Conservation (phyloP, 768 basidiomycete genomes). For the Brasilioporus rufonigricans region DNA sequence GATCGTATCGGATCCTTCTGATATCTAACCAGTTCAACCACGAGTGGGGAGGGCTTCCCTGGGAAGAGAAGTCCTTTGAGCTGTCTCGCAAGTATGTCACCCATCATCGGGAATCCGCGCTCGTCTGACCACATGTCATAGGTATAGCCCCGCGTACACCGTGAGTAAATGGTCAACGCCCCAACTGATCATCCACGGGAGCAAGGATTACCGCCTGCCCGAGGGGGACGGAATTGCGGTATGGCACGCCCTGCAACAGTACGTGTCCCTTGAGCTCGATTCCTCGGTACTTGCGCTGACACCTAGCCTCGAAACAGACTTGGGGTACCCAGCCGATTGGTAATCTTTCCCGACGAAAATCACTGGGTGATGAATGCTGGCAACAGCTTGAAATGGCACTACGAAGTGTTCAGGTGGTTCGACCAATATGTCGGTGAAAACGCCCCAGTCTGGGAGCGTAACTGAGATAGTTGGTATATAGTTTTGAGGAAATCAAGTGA, state of each 20-base stretch:
- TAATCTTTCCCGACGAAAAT: slow-evolving; percentile 89
- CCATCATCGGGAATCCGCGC: not conserved
- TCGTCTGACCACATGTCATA: slow-evolving; percentile 20
- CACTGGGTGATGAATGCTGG: slow-evolving; percentile 87
- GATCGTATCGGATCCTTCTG: not conserved
- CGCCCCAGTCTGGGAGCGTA: slow-evolving; percentile 2
- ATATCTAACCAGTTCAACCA: slow-evolving; percentile 66
- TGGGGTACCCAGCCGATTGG: slow-evolving; percentile 69
- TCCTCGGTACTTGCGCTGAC: not conserved
- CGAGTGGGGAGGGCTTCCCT: slow-evolving; percentile 83
- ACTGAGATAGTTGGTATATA: slow-evolving; percentile 6
- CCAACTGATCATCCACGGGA: slow-evolving; percentile 79
- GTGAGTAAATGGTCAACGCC: slow-evolving; percentile 87
- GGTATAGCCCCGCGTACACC: slow-evolving; percentile 78
- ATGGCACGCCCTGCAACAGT: slow-evolving; percentile 87
- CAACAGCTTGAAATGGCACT: slow-evolving; percentile 92
- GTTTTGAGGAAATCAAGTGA: not conserved
- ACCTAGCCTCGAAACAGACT: slow-evolving; percentile 40
- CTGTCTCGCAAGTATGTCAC: slow-evolving; percentile 53
- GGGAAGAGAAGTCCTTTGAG: slow-evolving; percentile 57
- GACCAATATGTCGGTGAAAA: slow-evolving; percentile 55
- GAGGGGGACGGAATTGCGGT: slow-evolving; percentile 82
- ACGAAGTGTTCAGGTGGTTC: slow-evolving; percentile 93
- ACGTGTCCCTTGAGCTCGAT: slow-evolving; percentile 28
- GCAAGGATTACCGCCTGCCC: slow-evolving; percentile 85